Evolutionary conservation across 306 rosid species (phyloP).

Genomic region (Acacia acuminata): DNA sequence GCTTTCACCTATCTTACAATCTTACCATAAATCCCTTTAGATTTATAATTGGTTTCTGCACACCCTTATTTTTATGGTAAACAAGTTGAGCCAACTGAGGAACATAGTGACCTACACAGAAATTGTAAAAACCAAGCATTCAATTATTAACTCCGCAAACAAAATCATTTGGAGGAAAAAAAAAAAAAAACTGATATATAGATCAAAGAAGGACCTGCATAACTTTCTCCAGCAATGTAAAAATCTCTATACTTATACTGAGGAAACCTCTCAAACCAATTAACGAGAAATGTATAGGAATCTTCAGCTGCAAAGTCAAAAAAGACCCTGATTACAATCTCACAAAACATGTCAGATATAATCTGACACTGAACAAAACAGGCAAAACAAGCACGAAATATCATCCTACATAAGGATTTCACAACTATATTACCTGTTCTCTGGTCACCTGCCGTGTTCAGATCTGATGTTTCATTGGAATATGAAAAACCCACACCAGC

Average conservation of each 20-base stretch:
- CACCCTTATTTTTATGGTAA: conserved; percentile 68
- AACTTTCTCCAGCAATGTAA: conserved; percentile 96
- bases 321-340: conserved; percentile 30
- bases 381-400: conserved; percentile 18
- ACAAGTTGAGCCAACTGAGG: conserved; percentile 86
- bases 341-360: conserved; percentile 19
- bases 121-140: conserved; percentile 20
- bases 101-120: conserved; percentile 84
- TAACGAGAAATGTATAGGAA: conserved; percentile 75
- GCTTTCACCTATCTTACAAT: conserved; percentile 14
- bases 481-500: conserved; percentile 98
- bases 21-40: conserved; percentile 93
- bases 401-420: conserved; percentile 3
- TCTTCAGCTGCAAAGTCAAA: conserved; percentile 74
- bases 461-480: conserved; percentile 71
- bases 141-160: not conserved
- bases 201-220: conserved; percentile 70
- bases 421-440: conserved; percentile 64
- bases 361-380: conserved; percentile 4
- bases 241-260: conserved; percentile 88
- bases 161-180: not conserved
- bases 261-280: conserved; percentile 98
- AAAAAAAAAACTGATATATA: not conserved
- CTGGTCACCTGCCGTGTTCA: conserved; percentile 82
- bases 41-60: conserved; percentile 71